phyloP scores from a whole-genome alignment of 306 rosid species.

The Comarum palustre region DNA sequence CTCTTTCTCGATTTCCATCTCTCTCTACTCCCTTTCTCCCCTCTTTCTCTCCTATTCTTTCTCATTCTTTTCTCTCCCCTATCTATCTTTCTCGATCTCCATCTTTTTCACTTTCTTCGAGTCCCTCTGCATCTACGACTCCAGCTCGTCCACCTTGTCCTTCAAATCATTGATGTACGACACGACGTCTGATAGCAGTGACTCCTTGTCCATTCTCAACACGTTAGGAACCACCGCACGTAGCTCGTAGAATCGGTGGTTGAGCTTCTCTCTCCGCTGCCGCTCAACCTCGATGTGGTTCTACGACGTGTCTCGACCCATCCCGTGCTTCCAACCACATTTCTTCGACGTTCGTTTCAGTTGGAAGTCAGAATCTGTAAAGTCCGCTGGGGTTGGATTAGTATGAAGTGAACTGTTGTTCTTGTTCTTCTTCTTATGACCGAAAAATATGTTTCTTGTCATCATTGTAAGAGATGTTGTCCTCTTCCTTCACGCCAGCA shows the following conservation, averaged over 20 bases:
- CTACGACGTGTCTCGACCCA: no score
- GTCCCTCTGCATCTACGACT: slow-evolving; percentile 36
- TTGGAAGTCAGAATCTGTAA: slow-evolving; percentile 54
- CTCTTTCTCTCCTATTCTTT: no score
- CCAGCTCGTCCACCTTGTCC: slow-evolving; percentile 52
- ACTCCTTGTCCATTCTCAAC: slow-evolving; percentile 89
- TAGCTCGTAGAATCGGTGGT: slow-evolving; percentile 74
- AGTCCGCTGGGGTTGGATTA: slow-evolving; percentile 15
- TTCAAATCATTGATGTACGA: slow-evolving; percentile 65
- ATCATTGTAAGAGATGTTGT: slow-evolving; percentile 3
- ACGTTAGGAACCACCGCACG: slow-evolving; percentile 87
- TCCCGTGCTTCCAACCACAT: slow-evolving; percentile 59
- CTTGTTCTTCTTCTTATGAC: not conserved
- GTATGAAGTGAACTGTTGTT: not conserved
- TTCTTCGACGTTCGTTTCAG: slow-evolving; percentile 38
- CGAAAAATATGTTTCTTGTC: not conserved
- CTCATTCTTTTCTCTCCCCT: no score
- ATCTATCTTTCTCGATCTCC: no score
- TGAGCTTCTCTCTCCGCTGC: slow-evolving; percentile 79
- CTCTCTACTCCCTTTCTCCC: no score
- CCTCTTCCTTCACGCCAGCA: slow-evolving; percentile 34
- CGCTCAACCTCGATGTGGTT: slow-evolving; percentile 92
- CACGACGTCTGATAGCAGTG: slow-evolving; percentile 73
- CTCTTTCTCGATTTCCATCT: no score
- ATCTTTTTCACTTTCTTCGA: slow-evolving; percentile 37